Conservation (phyloP, 192 early-diverging fungal genomes). For the Entomortierella beljakovae region DNA sequence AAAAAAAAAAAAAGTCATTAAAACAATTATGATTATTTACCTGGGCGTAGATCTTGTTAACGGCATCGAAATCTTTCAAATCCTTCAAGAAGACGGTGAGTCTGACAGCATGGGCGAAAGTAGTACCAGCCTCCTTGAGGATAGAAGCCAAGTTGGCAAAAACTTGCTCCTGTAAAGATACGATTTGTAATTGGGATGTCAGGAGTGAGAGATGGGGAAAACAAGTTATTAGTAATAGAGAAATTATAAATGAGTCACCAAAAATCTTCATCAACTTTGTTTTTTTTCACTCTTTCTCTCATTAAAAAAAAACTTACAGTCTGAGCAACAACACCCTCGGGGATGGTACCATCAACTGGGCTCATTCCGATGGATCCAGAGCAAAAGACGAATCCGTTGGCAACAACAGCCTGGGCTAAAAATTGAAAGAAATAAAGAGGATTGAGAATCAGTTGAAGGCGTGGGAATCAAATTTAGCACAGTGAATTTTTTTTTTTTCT, state of each 20-base stretch:
- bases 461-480: slow-evolving; percentile 11
- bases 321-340: slow-evolving; percentile 75
- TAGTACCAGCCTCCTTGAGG: slow-evolving; percentile 80
- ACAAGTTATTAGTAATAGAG: slow-evolving; percentile 1
- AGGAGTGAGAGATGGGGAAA: background rate
- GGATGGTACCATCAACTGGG: slow-evolving; percentile 78
- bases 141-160: slow-evolving; percentile 89
- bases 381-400: slow-evolving; percentile 86
- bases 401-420: slow-evolving; percentile 78
- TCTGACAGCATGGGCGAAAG: slow-evolving; percentile 89
- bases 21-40: too few relatives aligned
- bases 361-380: slow-evolving; percentile 82
- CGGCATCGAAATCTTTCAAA: slow-evolving; percentile 88
- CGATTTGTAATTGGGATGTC: too few relatives aligned
- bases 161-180: slow-evolving; percentile 60
- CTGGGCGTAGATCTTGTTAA: slow-evolving; percentile 92
- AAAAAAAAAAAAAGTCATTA: background rate
- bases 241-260: slow-evolving; percentile 10
- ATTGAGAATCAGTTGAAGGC: background rate
- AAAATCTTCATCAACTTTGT: background rate
- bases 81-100: slow-evolving; percentile 95
- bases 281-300: background rate
- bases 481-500: background rate
- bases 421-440: background rate
- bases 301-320: slow-evolving; percentile 54